phyloP scores from a whole-genome alignment of 805 yeast species.

The Schizosaccharomyces japonicus region DNA sequence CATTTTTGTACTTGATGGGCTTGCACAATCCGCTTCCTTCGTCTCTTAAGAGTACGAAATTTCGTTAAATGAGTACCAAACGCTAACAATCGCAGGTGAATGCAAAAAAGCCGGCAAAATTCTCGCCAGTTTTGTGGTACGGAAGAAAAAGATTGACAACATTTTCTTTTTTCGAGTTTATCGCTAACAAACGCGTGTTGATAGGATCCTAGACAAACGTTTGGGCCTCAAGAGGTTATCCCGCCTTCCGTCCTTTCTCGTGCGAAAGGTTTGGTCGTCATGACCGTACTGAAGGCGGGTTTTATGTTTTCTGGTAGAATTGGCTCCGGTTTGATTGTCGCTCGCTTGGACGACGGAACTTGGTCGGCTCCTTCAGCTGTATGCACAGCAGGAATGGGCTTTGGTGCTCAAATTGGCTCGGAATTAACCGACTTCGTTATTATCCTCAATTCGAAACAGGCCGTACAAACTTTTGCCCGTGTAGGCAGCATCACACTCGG shows the following conservation, averaged over 20 bases:
- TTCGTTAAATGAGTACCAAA: background rate
- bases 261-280: constrained; percentile 78
- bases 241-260: constrained; percentile 70
- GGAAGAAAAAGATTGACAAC: constrained; percentile 71
- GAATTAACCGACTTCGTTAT: constrained; percentile 91
- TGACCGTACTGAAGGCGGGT: constrained; percentile 92
- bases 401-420: constrained; percentile 93
- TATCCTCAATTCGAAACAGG: constrained; percentile 62
- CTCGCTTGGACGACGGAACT: constrained; percentile 70
- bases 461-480: constrained; percentile 84
- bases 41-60: background rate
- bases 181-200: background rate
- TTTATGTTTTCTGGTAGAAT: constrained; percentile 90
- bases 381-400: constrained; percentile 87
- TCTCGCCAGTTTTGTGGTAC: constrained; percentile 71
- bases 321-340: constrained; percentile 88
- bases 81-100: constrained; percentile 24
- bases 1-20: background rate
- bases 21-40: constrained; percentile 4
- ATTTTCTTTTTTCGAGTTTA: background rate
- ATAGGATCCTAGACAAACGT: background rate
- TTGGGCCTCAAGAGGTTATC: constrained; percentile 25
- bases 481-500: constrained; percentile 86
- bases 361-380: constrained; percentile 98
- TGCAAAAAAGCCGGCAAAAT: constrained; percentile 81